Evolutionary conservation across 2,329 filamentous ascomycete species (phyloP), one percentile per base, ranked within the genome.

Genomic region (Fusarium liriodendri): DNA sequence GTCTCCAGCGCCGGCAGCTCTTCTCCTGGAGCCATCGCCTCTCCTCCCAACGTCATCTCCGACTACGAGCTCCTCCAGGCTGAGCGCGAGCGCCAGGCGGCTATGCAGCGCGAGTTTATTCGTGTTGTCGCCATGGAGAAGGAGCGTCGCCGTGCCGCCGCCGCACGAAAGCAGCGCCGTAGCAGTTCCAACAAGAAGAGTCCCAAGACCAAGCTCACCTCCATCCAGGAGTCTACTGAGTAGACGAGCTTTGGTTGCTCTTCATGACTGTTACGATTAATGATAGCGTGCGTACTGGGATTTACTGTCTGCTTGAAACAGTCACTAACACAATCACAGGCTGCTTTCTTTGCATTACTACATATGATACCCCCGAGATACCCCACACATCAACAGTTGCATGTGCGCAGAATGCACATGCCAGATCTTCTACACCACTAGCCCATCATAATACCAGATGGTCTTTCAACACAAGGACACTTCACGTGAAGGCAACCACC

Each of bases 81-180:
- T 78, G 85, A 89, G 79, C 86, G 85, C 59, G 84, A 89, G 80
- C 85, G 87, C 77, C 82, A 84, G 62, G 74, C 72, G 6, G 84
- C 84, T 64, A 80, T 86, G 78, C 87, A 90, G 80, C 86, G 85
- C 72, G 87, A 90, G 81, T 85, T 86, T 57, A 79, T 89, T 72
- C 84, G 86, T 73, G 84, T 86, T 74, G 77, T 89, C 58, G 80
- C 87, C 72, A 79, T 78, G 74, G 89, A 90, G 84, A 89, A 89
- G 86, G 88, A 90, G 82, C 83, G 85, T 63, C 84, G 88, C 42
- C 84, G 85, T 70, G 82, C 83, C 37, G 76, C 83, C 32, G 73
- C 76, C 64, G 77, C 75, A 42, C 84, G 82, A 77, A 83, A 83
- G 77, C 81, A 82, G 61, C 79, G 80, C 67, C 80, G 81, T 73